Evolutionary conservation across 345 rosid species (phyloP), one percentile per base, ranked within the genome.

Genomic region (Pugionium cornutum): DNA sequence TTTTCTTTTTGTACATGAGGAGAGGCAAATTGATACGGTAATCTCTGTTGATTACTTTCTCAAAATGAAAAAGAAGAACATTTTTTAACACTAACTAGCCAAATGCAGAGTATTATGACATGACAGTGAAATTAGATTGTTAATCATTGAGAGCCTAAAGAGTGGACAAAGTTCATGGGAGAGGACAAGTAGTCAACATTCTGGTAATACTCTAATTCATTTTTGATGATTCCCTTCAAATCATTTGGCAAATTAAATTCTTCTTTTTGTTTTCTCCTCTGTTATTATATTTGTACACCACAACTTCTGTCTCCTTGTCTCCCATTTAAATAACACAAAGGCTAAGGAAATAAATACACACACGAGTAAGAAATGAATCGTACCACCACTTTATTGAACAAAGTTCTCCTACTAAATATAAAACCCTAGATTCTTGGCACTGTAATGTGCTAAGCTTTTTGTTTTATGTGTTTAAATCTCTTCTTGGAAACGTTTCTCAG

Each of bases 41-140:
- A 62, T 47, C 52, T 54, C 36, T 31, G 3, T n/a, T 70, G 45
- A 49, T 35, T 46, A 64, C 66, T 51, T 29, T 64, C 46, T 32
- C 50, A 33, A 33, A 33, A 40, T 43, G 53, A 59, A 42, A 69
- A 43, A 27, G 18, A 63, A 7, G 36, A 34, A 42, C 61, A 45
- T 9, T 63, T 43, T 4, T 31, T 31, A 46, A 53, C 67, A 66
- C 45, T 59, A 37, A 66, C 51, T 37, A 73, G 57, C 57, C 63
- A 73, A 60, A 51, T 73, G 68, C 77, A 73, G 68, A 60, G 77
- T 66, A 73, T 61, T 53, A 25, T 60, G 72, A 59, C 57, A n/a
- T 73, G 53, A 37, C 36, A 73, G 51, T 66, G 62, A 36, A 58
- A 73, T 45, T 59, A 73, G 37, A 66, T 50, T 58, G 61, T 56